Percentiles rank a stretch among this genome's conserved stretches.
Conservation (phyloP, 768 basidiomycete species). For the Tylopilus plumbeoviolaceoides region DNA sequence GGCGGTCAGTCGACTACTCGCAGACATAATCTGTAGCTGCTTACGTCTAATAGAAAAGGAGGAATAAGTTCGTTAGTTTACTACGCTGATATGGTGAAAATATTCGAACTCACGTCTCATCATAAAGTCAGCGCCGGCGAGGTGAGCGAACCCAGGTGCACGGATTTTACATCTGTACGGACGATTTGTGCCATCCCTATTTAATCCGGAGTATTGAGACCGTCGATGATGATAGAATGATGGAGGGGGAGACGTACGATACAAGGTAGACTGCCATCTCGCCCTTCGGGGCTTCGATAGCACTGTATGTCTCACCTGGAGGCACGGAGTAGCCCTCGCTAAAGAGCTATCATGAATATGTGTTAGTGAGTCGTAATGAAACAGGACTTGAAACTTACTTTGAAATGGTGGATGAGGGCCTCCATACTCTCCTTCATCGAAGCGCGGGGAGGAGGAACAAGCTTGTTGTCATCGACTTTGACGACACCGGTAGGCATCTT, state of each 20-base stretch:
- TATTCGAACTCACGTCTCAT: conserved; percentile 69
- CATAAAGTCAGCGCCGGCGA: conserved; percentile 97
- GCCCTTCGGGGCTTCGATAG: conserved; percentile 98
- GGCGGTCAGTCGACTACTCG: conserved; percentile 11
- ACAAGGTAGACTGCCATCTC: conserved; percentile 99
- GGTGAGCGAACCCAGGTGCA: conserved; percentile 93
- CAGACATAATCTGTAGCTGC: conserved; percentile 4
- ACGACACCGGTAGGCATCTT: conserved; percentile 92
- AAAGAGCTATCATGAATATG: conserved; percentile 59
- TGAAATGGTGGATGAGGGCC: conserved; percentile 97
- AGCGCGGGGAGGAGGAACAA: conserved; percentile 92
- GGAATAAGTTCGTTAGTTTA: conserved; percentile 2
- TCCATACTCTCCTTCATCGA: conserved; percentile 99
- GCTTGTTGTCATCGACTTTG: conserved; percentile 97
- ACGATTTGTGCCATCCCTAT: conserved; percentile 88
- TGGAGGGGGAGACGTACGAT: conserved; percentile 51
- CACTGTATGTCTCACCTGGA: conserved; percentile 92
- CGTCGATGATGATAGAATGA: not conserved
- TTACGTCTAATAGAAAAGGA: conserved; percentile 34
- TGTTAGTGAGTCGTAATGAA: not conserved
- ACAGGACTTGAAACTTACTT: conserved; percentile 41
- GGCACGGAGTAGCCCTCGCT: conserved; percentile 97
- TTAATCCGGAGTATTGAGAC: not conserved
- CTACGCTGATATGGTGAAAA: not conserved
- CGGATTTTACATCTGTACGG: conserved; percentile 98